Evolutionary conservation across 1,284 basidiomycete genomes (phyloP).

Genomic region (Cryptococcus sp.): DNA sequence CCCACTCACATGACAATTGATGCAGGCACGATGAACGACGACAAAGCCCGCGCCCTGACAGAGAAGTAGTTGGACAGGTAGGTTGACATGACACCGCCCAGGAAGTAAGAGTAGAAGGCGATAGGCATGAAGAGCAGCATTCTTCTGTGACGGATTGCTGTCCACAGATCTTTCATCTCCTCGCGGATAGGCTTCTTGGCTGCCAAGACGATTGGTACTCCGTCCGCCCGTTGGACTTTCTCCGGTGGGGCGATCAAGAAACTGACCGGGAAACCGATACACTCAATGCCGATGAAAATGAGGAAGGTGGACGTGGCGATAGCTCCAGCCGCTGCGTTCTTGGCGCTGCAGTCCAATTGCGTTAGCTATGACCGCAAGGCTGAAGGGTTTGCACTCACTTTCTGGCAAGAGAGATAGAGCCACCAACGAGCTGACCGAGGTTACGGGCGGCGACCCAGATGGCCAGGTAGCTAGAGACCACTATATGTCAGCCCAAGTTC

Average conservation of each 20-base stretch:
- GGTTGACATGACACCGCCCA: constrained; percentile 29
- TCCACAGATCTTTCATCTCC: too few relatives aligned
- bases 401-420: constrained; percentile 33
- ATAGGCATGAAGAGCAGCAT: too few relatives aligned
- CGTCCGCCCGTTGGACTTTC: constrained; percentile 34
- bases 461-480: background rate
- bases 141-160: too few relatives aligned
- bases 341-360: background rate
- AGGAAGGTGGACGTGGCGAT: constrained; percentile 32
- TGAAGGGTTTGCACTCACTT: constrained; percentile 13
- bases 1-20: background rate
- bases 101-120: constrained; percentile 34
- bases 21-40: constrained; percentile 34
- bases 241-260: constrained; percentile 25
- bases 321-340: constrained; percentile 19
- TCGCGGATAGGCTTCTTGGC: too few relatives aligned
- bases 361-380: too few relatives aligned
- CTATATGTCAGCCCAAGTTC: too few relatives aligned
- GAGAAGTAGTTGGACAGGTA: constrained; percentile 39
- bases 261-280: constrained; percentile 24
- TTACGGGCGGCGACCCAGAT: constrained; percentile 37
- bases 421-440: constrained; percentile 29
- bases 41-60: constrained; percentile 39
- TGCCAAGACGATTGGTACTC: constrained; percentile 19
- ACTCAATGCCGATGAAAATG: constrained; percentile 36